Evolutionary conservation across 495 filamentous ascomycete species (phyloP), one percentile per base, ranked within the genome.

Genomic region (Xylaria castorea): DNA sequence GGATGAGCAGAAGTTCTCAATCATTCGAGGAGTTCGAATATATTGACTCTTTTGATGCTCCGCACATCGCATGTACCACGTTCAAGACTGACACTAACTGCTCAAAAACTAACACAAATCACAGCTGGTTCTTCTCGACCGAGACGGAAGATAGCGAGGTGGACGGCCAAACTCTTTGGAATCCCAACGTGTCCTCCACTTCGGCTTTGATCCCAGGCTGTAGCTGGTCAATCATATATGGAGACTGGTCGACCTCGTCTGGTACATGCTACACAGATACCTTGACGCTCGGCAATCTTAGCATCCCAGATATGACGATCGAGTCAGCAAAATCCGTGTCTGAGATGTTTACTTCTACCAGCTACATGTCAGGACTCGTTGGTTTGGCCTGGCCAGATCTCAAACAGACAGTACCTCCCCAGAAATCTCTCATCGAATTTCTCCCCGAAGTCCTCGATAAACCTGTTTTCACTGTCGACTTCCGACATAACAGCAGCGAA

Each of bases 221-320:
- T 12, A 87, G 82, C 5, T 95, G 92, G 92, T 77, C 85, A 68
- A 92, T 94, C 74, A 83, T 85, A 16, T 94, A 94, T 76, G 90
- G 92, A 46, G 90, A 92, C 79, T 84, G 76, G 51, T 70, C 72
- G 34, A 76, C 70, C 38, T 78, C 83, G 9, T 67, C 73, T 3
- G 84, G 83, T 50, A 77, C 77, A 60, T 81, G 79, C 30, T 85
- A 81, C 58, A 75, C 66, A 30, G 84, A 86, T 68, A 81, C 76
- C 12, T 51, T 86, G 68, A 42, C 46, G 1, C 36, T 86, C 36
- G 81, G 72, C 20, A 73, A 77, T 20, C 81, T 94, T 70, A 87
- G 88, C 7, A 88, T 88, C 60, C 84, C 86, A 22, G 83, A 80
- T 60, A 91, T 92, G 82, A 91, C 91, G 76, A 75, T 85, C 46